Conservation (phyloP, 768 basidiomycete species). For the Trametes cubensis region DNA sequence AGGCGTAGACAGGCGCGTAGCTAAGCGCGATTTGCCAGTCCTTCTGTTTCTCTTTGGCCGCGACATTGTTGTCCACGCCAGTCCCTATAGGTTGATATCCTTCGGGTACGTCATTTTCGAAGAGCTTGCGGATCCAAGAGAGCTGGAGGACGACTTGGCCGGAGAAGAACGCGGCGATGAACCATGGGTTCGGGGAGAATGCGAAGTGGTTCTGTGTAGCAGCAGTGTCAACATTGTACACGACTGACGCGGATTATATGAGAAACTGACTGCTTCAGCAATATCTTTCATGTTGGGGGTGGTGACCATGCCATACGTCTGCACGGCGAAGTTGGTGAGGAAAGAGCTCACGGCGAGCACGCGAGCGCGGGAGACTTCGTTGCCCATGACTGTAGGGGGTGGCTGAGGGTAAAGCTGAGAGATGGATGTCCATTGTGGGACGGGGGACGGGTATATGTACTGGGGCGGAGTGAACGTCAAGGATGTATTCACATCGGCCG, state of each 20-base stretch:
- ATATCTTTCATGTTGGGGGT: conserved; percentile 39
- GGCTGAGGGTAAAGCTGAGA: not conserved
- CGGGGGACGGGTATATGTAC: not conserved
- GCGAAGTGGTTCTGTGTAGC: conserved; percentile 36
- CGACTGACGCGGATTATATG: not conserved
- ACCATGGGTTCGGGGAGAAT: conserved; percentile 37
- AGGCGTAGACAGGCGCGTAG: conserved; percentile 37
- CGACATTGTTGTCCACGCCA: not conserved
- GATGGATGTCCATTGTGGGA: not conserved
- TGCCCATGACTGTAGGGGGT: conserved; percentile 28
- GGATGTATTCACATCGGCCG: not conserved
- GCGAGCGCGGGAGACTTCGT: conserved; percentile 32
- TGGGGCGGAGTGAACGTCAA: not conserved
- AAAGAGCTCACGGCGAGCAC: conserved; percentile 34
- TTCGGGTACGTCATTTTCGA: conserved; percentile 14
- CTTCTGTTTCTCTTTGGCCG: conserved; percentile 7
- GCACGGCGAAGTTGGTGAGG: conserved; percentile 33
- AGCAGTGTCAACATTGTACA: not conserved
- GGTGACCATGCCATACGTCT: conserved; percentile 34
- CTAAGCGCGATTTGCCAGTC: conserved; percentile 28
- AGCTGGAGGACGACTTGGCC: conserved; percentile 33
- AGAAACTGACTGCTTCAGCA: conserved; percentile 33
- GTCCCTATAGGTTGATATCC: conserved; percentile 18
- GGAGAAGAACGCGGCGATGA: conserved; percentile 38
- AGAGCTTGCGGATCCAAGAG: conserved; percentile 35